Evolutionary conservation across 2,329 filamentous ascomycete genomes (phyloP).

Genomic region (Stagonosporopsis chrysanthemi): DNA sequence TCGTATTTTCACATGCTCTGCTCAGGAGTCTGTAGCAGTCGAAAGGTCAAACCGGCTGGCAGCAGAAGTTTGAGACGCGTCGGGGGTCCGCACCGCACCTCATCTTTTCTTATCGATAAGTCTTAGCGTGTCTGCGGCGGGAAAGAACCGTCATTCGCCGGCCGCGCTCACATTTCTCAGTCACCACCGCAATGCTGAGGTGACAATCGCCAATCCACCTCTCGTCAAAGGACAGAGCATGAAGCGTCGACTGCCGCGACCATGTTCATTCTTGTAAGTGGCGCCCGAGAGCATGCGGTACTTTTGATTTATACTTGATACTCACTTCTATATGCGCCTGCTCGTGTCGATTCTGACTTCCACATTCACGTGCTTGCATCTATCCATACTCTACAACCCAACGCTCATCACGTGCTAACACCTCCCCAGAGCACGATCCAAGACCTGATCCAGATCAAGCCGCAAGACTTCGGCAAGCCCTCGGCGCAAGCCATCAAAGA

Average conservation of each 20-base stretch:
- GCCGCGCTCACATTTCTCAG: constrained; percentile 11
- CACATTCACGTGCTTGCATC: not conserved
- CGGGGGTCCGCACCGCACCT: constrained; percentile 5
- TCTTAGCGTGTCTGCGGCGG: constrained; percentile 13
- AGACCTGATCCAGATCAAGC: constrained; percentile 91
- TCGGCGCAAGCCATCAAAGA: constrained; percentile 89
- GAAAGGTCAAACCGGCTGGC: not conserved
- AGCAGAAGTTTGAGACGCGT: not conserved
- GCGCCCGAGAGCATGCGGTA: too few species aligned
- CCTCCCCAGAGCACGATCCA: constrained; percentile 84
- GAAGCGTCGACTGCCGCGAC: constrained; percentile 26
- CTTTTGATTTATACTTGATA: too few species aligned
- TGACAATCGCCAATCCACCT: constrained; percentile 20
- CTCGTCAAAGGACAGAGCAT: constrained; percentile 32
- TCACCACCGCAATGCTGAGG: constrained; percentile 17
- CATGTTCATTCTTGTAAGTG: constrained; percentile 53
- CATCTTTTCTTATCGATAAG: constrained; percentile 22
- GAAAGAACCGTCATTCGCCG: constrained; percentile 22
- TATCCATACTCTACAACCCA: not conserved
- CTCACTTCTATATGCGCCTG: too few species aligned
- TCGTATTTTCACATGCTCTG: constrained; percentile 8
- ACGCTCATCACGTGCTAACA: not conserved
- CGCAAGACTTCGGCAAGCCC: constrained; percentile 84
- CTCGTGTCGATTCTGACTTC: not conserved
- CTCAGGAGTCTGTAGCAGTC: not conserved